Base-by-base conservation (phyloP, 768 basidiomycete genomes). In the Mycena vitilis region DNA sequence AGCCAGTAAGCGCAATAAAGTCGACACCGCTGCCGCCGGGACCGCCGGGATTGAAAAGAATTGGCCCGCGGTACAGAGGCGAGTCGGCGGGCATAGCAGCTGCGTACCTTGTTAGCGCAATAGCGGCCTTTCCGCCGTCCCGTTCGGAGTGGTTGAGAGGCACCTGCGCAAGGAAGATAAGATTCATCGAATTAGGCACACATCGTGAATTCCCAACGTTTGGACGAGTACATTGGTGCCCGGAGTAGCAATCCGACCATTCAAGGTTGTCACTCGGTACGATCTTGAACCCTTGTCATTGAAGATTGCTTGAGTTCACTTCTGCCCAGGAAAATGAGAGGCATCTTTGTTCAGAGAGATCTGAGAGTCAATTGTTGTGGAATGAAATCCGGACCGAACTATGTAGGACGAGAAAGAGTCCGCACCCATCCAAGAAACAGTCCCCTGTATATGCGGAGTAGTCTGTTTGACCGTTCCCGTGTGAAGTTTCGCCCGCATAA, bases 101-200 rank as follows among this genome's bases (percentile, higher is more conserved):
- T 2, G 82, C 82, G 38, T 80, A 76, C n/a, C 83, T 79, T 16
- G 81, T 78, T 11, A 86, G 64, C 0, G 85, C 86, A 34, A 86
- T 82, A 25, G 75, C 73, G 1, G 82, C 84, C 59, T 78, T 76
- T n/a, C 68, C 76, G 11, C 81, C 81, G 18, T 73, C 47, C 2
- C 83, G 81, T 7, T 83, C 76, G 1, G 80, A 80, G 57, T 87
- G 82, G 66, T 86, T 80, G 38, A 86, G 72, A 23, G 85, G 85
- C 16, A 85, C 84, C 85, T 86, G 38, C n/a, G n/a, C n/a, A 18
- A n/a, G 56, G 5, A 15, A 15, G 23, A 23, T 10, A 38, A 30
- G 47, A 45, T 15, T 40, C 12, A 9, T 9, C 25, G 38, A 23
- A 49, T 49, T 11, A 9, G 9, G 16, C 16, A 16, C 12, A 4